Evolutionary conservation across 257 asterid genomes (phyloP).

Genomic region (Prunella vulgaris): DNA sequence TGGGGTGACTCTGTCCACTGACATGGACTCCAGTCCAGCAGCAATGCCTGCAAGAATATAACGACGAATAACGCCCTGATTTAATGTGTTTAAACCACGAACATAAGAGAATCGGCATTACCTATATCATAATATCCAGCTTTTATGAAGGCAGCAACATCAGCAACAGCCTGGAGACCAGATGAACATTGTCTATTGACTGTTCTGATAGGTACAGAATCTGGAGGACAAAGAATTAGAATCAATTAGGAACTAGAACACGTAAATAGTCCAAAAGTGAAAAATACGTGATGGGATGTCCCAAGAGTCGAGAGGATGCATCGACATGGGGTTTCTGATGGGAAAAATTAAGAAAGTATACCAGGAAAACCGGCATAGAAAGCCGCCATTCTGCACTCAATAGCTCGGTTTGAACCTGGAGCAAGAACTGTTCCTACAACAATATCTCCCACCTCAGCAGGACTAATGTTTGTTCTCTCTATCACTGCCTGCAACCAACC

Average conservation of each 20-base stretch:
- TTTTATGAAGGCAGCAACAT: conserved; percentile 86
- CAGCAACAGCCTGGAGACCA: conserved; percentile 96
- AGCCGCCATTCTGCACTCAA: conserved; percentile 91
- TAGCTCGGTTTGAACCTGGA: conserved; percentile 80
- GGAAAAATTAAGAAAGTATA: conserved; percentile 15
- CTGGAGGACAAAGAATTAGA: conserved; percentile 31
- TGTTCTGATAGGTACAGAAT: conserved; percentile 75
- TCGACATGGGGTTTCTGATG: background rate
- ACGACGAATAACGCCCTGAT: background rate
- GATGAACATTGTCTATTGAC: conserved; percentile 93
- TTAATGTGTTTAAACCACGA: background rate
- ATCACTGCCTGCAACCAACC: conserved; percentile 52
- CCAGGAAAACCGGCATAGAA: conserved; percentile 95
- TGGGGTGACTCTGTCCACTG: conserved; percentile 41
- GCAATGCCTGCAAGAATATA: conserved; percentile 58
- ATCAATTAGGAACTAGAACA: background rate
- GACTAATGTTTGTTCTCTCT: conserved; percentile 64
- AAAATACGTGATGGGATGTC: background rate
- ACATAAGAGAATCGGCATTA: conserved; percentile 18
- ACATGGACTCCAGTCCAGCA: conserved; percentile 92
- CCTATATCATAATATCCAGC: conserved; percentile 91
- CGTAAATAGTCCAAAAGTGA: background rate
- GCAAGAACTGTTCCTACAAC: conserved; percentile 89
- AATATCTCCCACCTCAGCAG: conserved; percentile 86
- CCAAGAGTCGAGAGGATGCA: background rate